Conservation (phyloP, 129 eudicot species). For the Mikania micrantha region DNA sequence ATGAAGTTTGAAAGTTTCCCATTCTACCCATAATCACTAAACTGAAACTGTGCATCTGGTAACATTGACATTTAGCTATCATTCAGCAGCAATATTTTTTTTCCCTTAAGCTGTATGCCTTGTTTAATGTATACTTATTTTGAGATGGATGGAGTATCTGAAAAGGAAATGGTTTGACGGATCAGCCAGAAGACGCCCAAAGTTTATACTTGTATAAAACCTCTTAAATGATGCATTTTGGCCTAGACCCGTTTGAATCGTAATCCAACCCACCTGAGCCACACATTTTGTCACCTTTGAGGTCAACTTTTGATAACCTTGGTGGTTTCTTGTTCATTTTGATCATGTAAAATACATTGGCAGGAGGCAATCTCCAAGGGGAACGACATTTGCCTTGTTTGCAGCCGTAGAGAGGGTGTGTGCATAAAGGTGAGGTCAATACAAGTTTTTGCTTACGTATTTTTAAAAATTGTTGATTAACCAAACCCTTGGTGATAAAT, state of each 20-base stretch:
- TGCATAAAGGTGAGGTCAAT: constrained; percentile 66
- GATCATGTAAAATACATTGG: constrained; percentile 15
- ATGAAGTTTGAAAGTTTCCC: neutral
- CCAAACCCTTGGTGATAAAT: neutral
- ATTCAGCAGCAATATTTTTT: neutral
- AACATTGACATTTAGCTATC: neutral
- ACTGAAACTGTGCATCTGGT: neutral
- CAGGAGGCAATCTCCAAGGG: constrained; percentile 72
- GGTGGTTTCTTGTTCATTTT: neutral
- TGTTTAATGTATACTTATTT: neutral
- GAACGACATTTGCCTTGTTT: constrained; percentile 60
- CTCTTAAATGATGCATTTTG: constrained; percentile 1
- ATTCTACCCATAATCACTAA: neutral
- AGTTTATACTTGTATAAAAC: neutral
- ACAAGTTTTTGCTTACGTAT: neutral
- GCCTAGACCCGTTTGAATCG: neutral
- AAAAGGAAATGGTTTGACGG: neutral
- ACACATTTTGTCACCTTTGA: neutral
- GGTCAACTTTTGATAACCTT: neutral
- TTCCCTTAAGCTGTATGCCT: neutral
- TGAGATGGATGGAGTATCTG: neutral
- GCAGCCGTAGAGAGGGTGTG: constrained; percentile 72
- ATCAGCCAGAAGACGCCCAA: neutral
- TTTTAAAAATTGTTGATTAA: neutral
- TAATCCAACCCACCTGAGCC: neutral